Evolutionary conservation across 768 basidiomycete species (phyloP).

Genomic region (Cubamyces lactineus): DNA sequence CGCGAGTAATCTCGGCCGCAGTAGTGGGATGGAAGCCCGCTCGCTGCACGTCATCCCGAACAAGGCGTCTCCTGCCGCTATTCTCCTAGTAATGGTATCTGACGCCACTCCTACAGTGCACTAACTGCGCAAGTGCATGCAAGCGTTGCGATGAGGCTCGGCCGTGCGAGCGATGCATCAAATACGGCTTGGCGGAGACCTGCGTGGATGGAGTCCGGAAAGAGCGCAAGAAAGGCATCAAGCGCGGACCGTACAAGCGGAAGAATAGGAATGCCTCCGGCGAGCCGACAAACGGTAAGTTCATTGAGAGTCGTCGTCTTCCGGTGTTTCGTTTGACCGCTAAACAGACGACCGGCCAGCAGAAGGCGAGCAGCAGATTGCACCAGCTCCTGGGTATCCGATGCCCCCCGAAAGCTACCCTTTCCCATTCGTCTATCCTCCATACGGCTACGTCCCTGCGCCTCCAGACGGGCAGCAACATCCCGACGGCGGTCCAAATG

Average conservation of each 20-base stretch:
- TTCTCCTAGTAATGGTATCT: constrained; percentile 8
- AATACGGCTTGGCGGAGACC: constrained; percentile 60
- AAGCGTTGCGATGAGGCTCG: constrained; percentile 61
- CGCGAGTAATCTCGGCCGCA: background rate
- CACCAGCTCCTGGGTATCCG: constrained; percentile 30
- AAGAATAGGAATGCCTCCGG: constrained; percentile 41
- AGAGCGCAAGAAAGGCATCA: constrained; percentile 64
- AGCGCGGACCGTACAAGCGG: constrained; percentile 61
- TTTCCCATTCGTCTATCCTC: constrained; percentile 50
- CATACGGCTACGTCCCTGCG: constrained; percentile 43
- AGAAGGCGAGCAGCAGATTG: constrained; percentile 14
- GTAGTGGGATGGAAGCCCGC: background rate
- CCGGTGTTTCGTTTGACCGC: background rate
- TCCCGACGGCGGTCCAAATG: constrained; percentile 38
- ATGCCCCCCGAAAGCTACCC: constrained; percentile 47
- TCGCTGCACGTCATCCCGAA: background rate
- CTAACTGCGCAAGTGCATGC: constrained; percentile 59
- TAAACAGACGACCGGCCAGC: constrained; percentile 13
- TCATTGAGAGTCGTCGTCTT: background rate
- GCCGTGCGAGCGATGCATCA: constrained; percentile 65
- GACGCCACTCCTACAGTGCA: constrained; percentile 42
- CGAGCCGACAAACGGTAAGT: constrained; percentile 28
- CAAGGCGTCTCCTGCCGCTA: background rate
- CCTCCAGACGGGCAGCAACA: constrained; percentile 41
- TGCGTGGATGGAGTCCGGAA: constrained; percentile 66